These are phyloP conservation scores for Abelmoschus esculentus DNA, from an alignment of 345 rosid species.

Conservation along the genomic window DNA sequence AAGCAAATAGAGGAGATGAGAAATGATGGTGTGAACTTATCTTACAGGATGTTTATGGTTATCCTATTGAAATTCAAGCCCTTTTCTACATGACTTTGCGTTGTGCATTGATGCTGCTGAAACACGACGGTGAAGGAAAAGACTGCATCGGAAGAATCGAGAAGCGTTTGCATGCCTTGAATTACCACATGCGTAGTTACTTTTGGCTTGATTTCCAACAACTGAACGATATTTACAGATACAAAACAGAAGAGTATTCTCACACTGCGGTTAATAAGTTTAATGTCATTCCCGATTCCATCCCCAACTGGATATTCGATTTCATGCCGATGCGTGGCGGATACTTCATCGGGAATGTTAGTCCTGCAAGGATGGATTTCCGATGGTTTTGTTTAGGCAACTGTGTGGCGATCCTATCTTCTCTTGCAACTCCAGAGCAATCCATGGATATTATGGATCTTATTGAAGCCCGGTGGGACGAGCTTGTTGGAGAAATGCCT, in stretches of 20 bases:
- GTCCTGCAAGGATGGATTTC: slow-evolving; percentile 3
- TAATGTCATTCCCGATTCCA: not conserved
- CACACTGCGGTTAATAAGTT: slow-evolving; percentile 1
- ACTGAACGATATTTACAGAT: slow-evolving; percentile 3
- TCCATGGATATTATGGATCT: not conserved
- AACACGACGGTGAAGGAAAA: not conserved
- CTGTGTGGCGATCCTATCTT: not conserved
- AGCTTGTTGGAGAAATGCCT: slow-evolving; percentile 4
- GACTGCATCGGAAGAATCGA: not conserved
- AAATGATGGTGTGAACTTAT: not conserved
- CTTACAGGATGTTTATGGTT: slow-evolving; percentile 1
- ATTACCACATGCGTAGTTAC: not conserved
- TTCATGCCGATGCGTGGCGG: not conserved
- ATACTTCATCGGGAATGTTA: not conserved
- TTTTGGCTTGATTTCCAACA: not conserved
- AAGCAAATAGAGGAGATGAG: no score
- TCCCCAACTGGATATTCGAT: not conserved
- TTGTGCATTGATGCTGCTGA: not conserved
- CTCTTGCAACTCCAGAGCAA: slow-evolving; percentile 5
- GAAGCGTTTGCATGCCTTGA: slow-evolving; percentile 3
- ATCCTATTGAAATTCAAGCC: slow-evolving; percentile 1
- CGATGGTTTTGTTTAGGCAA: slow-evolving; percentile 5
- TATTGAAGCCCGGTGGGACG: not conserved
- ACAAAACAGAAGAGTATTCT: not conserved
- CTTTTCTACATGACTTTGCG: not conserved